Evolutionary conservation across 169 alveolate species (phyloP).

Genomic region (Eimeria zaria): DNA sequence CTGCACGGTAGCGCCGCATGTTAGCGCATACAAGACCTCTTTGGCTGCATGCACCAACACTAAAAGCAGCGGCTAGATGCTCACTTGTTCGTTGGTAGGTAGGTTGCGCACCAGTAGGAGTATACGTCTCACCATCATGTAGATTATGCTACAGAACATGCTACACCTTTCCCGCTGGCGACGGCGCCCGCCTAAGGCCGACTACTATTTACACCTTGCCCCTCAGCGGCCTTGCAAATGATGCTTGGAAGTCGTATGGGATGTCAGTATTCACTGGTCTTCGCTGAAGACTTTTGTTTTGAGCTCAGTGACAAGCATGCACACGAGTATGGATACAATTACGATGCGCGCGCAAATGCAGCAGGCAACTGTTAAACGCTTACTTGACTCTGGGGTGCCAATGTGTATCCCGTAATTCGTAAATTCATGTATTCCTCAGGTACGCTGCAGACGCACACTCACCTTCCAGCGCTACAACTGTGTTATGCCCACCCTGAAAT

Average conservation of each 20-base stretch:
- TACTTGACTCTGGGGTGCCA: neutral
- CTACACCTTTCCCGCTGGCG: neutral
- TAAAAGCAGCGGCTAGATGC: no score
- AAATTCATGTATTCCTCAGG: neutral
- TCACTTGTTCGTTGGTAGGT: no score
- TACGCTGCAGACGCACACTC: neutral
- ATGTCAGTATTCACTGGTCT: neutral
- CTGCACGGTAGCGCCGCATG: no score
- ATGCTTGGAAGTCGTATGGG: neutral
- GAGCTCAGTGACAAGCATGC: neutral
- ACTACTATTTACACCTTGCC: neutral
- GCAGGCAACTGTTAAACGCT: neutral
- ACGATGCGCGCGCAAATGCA: neutral
- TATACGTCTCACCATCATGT: neutral
- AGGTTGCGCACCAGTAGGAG: neutral
- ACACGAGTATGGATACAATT: neutral
- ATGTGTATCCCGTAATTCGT: neutral
- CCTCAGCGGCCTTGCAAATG: neutral
- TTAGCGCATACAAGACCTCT: no score
- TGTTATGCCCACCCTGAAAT: neutral
- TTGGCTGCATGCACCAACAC: no score
- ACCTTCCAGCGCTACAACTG: neutral
- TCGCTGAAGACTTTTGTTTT: neutral
- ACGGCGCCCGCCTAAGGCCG: neutral
- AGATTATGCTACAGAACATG: neutral